phyloP scores from a whole-genome alignment of 139 green algal species.

The Pedinophyceae sp. region DNA sequence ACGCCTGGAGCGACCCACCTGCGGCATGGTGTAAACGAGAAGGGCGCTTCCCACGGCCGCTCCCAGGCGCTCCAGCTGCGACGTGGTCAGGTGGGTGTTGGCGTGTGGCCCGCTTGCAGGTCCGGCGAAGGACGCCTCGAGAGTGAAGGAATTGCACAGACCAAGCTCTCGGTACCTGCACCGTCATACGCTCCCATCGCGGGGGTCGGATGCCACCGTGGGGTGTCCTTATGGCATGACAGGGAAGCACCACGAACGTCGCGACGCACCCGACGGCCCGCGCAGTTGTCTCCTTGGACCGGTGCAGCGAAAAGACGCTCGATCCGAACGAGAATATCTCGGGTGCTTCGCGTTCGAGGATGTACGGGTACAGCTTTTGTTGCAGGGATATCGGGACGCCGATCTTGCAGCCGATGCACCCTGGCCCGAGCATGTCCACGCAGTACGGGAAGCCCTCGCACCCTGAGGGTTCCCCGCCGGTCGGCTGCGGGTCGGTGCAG shows the following conservation, averaged over 20 bases:
- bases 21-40: too few species aligned
- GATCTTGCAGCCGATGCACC: not conserved
- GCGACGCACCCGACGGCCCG: slow-evolving; percentile 31
- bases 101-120: slow-evolving; percentile 20
- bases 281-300: slow-evolving; percentile 43
- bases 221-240: not conserved
- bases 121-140: slow-evolving; percentile 52
- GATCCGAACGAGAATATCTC: slow-evolving; percentile 36
- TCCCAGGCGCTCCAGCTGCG: slow-evolving; percentile 15
- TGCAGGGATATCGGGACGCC: slow-evolving; percentile 8
- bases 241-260: not conserved
- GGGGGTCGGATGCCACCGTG: not conserved
- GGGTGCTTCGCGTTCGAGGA: slow-evolving; percentile 31
- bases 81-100: slow-evolving; percentile 29
- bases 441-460: slow-evolving; percentile 4
- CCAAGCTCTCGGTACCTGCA: not conserved
- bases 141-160: slow-evolving; percentile 26
- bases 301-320: slow-evolving; percentile 43
- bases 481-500: slow-evolving; percentile 11
- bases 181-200: not conserved
- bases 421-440: not conserved
- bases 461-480: not conserved
- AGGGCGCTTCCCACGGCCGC: not conserved
- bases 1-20: too few species aligned
- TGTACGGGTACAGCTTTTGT: slow-evolving; percentile 32